Evolutionary conservation across 164 flowering plant genomes (phyloP).

Genomic region (Liriodendron chinense): DNA sequence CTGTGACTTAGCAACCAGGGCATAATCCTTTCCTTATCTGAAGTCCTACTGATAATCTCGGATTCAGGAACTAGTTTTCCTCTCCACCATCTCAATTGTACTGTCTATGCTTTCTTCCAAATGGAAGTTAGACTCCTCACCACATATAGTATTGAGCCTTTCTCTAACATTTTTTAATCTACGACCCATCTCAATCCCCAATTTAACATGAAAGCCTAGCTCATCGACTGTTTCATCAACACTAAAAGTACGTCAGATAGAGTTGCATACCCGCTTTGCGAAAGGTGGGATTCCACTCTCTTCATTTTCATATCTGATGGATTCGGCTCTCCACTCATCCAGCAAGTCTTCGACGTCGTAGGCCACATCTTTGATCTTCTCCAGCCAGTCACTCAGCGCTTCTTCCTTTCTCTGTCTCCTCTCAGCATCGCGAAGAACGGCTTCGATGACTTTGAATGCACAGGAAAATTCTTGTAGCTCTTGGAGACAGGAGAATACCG

Average conservation of each 20-base stretch:
- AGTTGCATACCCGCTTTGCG: background rate
- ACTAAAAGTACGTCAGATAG: background rate
- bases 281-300: too few relatives aligned
- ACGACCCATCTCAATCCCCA: background rate
- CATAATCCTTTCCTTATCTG: background rate
- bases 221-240: background rate
- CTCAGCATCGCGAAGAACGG: constrained; percentile 31
- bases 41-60: constrained; percentile 1
- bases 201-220: background rate
- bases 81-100: background rate
- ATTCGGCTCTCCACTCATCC: constrained; percentile 1
- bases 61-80: background rate
- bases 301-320: too few relatives aligned
- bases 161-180: background rate
- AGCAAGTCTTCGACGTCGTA: constrained; percentile 7
- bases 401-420: constrained; percentile 17
- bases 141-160: background rate
- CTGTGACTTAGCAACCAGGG: background rate
- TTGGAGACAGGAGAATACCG: background rate
- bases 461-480: constrained; percentile 13
- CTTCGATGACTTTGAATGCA: constrained; percentile 10
- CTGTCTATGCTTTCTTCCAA: background rate
- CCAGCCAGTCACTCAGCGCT: constrained; percentile 7
- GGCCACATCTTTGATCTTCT: constrained; percentile 4
- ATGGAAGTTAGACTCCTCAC: background rate